Evolutionary conservation across 106 monocot species (phyloP).

Genomic region (Gastrodia elata): DNA sequence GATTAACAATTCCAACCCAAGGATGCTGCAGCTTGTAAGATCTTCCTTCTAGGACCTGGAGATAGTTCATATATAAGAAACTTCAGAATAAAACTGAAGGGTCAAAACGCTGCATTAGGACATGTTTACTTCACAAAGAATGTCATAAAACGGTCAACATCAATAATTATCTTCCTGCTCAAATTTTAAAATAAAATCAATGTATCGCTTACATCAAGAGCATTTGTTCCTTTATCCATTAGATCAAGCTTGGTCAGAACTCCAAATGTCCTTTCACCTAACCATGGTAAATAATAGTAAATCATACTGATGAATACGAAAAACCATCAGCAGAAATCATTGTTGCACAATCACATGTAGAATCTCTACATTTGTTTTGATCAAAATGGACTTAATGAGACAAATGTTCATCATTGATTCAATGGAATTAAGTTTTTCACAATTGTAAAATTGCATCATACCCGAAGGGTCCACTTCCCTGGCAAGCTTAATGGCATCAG

Average conservation of each 20-base stretch:
- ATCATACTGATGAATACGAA: neutral
- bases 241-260: conserved; percentile 98
- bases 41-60: conserved; percentile 93
- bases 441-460: conserved; percentile 10
- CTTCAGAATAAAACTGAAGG: neutral
- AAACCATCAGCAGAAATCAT: neutral
- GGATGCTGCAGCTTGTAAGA: conserved; percentile 87
- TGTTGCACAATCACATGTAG: neutral
- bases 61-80: neutral
- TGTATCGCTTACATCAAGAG: conserved; percentile 62
- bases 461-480: conserved; percentile 95
- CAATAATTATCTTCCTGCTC: neutral
- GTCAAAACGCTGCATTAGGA: neutral
- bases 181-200: conserved; percentile 1
- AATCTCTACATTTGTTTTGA: conserved; percentile 7
- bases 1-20: conserved; percentile 99
- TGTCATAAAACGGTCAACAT: neutral
- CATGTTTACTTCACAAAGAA: neutral
- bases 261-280: conserved; percentile 99
- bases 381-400: neutral
- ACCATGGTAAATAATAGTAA: conserved; percentile 3
- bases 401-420: conserved; percentile 1
- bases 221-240: conserved; percentile 99
- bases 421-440: neutral
- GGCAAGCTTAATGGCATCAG: conserved; percentile 97